Base-by-base conservation (phyloP, 1,284 basidiomycete species). In the Tilletiopsis washingtonensis region DNA sequence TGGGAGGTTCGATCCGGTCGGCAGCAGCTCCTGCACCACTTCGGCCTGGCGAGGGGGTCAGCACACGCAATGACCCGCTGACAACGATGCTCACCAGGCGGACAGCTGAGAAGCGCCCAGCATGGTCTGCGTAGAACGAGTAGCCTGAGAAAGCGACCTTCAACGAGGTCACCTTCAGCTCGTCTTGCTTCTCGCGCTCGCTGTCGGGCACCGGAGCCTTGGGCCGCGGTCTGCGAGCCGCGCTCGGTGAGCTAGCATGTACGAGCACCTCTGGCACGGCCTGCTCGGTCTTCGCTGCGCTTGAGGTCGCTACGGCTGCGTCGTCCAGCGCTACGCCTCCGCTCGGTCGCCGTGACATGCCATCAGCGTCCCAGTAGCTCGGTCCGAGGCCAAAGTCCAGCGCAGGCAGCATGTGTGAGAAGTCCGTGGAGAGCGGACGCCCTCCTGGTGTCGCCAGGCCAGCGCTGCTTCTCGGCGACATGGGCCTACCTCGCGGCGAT, bases 121-220 rank as follows among this genome's bases (percentile, higher is more conserved):
- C 58, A 5, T 56, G 53, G 49, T 73, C 70, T 19, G 65, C 59
- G 40, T 73, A 73, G 34, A 67, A 46, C 9, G 70, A 59, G 53
- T 62, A 73, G 32, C 70, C 70, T 19, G 48, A 46, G 40, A 71
- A 67, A 25, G 49, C 40, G 5, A 68, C 56, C 23, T 46, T 49
- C 12, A 73, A 53, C 17, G 53, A 44, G 3, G 50, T 56, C 45
- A 73, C 54, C 23, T n/a, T 9, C 9, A 34, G 29, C 29, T 34
- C 29, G 29, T 9, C n/a, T n/a, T 9, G 29, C 29, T 34, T 34
- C n/a, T 9, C 29, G 9, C 29, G 29, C 29, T 34, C 29, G 9
- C 9, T n/a, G n/a, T n/a, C n/a, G n/a, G n/a, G n/a, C n/a, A n/a
- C n/a, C n/a, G n/a, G n/a, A n/a, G n/a, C n/a, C n/a, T n/a, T n/a